Evolutionary conservation across 192 early-diverging fungal genomes (phyloP).

Genomic region (Rhizoclosmatium sp.): DNA sequence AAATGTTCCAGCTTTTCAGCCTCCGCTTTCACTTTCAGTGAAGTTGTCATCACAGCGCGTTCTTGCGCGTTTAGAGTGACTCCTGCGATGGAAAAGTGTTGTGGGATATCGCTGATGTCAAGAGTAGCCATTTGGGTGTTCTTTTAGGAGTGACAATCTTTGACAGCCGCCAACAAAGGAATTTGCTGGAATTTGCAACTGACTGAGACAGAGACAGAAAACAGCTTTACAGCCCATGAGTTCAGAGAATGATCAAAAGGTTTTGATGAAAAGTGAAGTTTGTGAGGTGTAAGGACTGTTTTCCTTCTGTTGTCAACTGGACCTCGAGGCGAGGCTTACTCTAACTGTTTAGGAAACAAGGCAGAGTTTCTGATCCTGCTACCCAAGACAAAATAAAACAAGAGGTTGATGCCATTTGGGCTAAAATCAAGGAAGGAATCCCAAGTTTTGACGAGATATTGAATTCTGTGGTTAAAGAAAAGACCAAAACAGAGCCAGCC

Average conservation of each 20-base stretch:
- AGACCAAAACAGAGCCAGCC: no score
- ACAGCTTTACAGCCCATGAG: background rate
- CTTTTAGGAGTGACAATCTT: constrained; percentile 7
- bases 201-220: background rate
- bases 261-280: background rate
- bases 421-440: background rate
- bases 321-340: background rate
- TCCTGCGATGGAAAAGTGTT: constrained; percentile 56
- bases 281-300: background rate
- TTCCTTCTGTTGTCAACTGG: background rate
- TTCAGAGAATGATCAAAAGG: background rate
- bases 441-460: background rate
- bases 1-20: constrained; percentile 61
- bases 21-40: constrained; percentile 56
- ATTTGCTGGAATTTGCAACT: background rate
- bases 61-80: constrained; percentile 65
- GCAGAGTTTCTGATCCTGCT: background rate
- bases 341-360: background rate
- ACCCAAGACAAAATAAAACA: background rate
- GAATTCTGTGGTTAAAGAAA: background rate
- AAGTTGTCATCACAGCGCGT: constrained; percentile 50
- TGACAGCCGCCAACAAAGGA: background rate
- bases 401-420: background rate
- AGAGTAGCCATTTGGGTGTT: constrained; percentile 47
- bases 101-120: constrained; percentile 44